Evolutionary conservation across 2,329 filamentous ascomycete genomes (phyloP).

Genomic region (Stagonosporopsis cucurbitacearum): DNA sequence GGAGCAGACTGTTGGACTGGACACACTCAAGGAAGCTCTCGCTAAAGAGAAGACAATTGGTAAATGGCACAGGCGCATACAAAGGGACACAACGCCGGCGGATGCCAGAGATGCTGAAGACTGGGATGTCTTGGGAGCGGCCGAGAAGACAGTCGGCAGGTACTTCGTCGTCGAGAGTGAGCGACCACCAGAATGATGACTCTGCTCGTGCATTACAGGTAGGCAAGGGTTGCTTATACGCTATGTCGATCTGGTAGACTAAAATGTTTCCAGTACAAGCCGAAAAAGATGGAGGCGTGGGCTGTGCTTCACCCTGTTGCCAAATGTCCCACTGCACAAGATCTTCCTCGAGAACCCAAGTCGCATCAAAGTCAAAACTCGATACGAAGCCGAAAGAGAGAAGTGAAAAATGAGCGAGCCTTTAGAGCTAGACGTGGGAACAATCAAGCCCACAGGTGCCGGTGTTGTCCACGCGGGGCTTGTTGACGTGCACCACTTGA

Average conservation of each 20-base stretch:
- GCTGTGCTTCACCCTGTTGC: background rate
- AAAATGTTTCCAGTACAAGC: background rate
- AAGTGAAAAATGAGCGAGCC: background rate
- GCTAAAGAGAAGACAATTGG: conserved; percentile 68
- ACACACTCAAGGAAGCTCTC: conserved; percentile 63
- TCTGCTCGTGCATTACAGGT: background rate
- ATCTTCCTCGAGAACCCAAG: background rate
- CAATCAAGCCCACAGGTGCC: background rate
- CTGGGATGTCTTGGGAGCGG: conserved; percentile 74
- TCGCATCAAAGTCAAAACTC: background rate
- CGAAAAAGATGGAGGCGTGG: background rate
- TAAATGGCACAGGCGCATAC: conserved; percentile 57
- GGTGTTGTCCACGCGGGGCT: background rate
- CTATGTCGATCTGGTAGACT: background rate
- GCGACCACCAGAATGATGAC: conserved; percentile 45
- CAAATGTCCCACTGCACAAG: background rate
- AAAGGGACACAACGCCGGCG: conserved; percentile 53
- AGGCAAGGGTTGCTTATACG: background rate
- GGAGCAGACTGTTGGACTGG: conserved; percentile 66
- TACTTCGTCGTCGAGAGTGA: conserved; percentile 79
- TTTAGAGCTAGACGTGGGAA: background rate
- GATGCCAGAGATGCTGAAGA: conserved; percentile 59
- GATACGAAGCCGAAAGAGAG: background rate
- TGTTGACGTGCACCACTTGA: conserved; percentile 16
- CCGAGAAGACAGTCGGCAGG: conserved; percentile 69